Base-by-base conservation (phyloP, 2,329 filamentous ascomycete species). In the Trichoderma polysporum region DNA sequence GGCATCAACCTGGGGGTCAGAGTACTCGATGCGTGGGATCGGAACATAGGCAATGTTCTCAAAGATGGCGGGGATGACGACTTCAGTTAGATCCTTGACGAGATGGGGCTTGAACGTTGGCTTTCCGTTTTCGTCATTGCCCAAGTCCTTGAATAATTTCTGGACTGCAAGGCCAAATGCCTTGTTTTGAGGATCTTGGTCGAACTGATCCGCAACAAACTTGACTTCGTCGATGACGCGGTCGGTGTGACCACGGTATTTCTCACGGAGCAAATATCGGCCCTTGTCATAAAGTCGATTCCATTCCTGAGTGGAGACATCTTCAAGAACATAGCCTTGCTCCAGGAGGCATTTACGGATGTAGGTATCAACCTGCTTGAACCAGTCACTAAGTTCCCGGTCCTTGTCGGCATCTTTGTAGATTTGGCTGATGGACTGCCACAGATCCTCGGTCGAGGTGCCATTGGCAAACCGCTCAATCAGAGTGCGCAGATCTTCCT, bases 391-490 rank as follows among this genome's bases (percentile, higher is more conserved):
- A 63, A 99, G 86, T 75, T 98, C 92, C 0, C 90, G 88, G 71
- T 99, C 95, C 22, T 85, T 85, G 70, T 98, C 92, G 4, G 95
- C 93, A 77, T 97, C 92, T 58, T 84, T 83, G 82, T 98, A 98
- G 72, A 99, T 90, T 70, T 88, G 86, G 71, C 93, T 90, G 78
- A 99, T 90, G 0, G 93, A 88, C 19, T 91, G 89, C 81, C 95
- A 93, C 4, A 98, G 82, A 71, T 97, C 92, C 70, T 96, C 90
- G 37, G 89, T 88, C 0, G 94, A 97, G 9, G 95, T 98, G 74
- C 90, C 90, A 79, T 99, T 98, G 76, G 95, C 95, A 73, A 97
- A 98, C 56, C 95, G 91, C 83, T 98, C 95, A 71, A 99, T 89
- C 22, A 99, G 84, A 9, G 88, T 92, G 87, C 92, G 84, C 81